Evolutionary conservation across 2,329 filamentous ascomycete genomes (phyloP).

Genomic region (Aspergillus intermedius): DNA sequence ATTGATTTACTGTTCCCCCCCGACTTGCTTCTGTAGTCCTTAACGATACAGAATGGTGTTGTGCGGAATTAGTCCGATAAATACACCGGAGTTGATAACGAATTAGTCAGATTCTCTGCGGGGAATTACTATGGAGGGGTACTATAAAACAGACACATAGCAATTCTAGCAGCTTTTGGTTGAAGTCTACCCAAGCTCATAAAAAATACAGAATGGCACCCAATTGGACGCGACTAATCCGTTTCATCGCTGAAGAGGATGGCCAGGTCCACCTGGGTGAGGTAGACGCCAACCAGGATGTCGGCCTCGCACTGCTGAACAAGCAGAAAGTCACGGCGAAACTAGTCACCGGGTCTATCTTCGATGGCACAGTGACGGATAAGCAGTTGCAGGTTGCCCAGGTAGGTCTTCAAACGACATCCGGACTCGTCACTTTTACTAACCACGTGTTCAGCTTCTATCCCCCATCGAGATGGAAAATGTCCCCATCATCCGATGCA

Average conservation of each 20-base stretch:
- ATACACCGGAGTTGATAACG: too few relatives aligned
- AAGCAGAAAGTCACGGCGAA: constrained; percentile 28
- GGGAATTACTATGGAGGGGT: too few relatives aligned
- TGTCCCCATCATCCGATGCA: not conserved
- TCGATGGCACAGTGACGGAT: constrained; percentile 30
- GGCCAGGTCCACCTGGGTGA: constrained; percentile 37
- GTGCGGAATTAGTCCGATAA: too few relatives aligned
- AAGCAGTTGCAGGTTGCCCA: constrained; percentile 15
- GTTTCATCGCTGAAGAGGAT: constrained; percentile 39
- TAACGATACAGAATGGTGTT: too few relatives aligned
- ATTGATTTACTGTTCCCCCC: too few relatives aligned
- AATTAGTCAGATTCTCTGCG: too few relatives aligned
- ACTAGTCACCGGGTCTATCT: constrained; percentile 29
- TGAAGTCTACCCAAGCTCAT: too few relatives aligned
- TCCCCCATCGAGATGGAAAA: not conserved
- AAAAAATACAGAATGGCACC: constrained; percentile 6
- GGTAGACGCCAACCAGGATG: constrained; percentile 27
- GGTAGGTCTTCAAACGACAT: constrained; percentile 8
- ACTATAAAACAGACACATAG: too few relatives aligned
- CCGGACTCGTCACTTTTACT: not conserved
- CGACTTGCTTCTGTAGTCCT: too few relatives aligned
- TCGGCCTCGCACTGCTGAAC: constrained; percentile 29
- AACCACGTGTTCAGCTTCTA: not conserved
- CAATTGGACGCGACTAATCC: constrained; percentile 37
- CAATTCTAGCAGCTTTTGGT: too few relatives aligned